These are phyloP conservation scores for Dioszegia aurantiaca DNA, from an alignment of 768 basidiomycete species.

Conservation along the genomic window DNA sequence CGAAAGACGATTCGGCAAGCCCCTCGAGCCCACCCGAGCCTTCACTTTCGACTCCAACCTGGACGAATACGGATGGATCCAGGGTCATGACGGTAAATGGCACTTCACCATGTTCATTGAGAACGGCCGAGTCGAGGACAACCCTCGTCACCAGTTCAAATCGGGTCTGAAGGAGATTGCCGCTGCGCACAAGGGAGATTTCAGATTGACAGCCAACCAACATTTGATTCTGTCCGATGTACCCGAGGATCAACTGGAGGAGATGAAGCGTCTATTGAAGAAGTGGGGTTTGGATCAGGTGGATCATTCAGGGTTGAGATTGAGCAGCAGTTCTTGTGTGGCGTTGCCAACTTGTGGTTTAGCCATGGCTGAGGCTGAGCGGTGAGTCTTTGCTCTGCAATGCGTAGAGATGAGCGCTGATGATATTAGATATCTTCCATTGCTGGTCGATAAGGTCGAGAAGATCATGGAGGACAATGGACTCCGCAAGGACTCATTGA, in stretches of 20 bases:
- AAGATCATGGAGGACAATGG: constrained; percentile 90
- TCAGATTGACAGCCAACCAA: constrained; percentile 93
- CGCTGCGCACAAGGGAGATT: constrained; percentile 86
- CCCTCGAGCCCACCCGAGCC: constrained; percentile 67
- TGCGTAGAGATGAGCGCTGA: constrained; percentile 37
- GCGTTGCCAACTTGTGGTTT: constrained; percentile 88
- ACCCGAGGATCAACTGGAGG: constrained; percentile 65
- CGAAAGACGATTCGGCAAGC: constrained; percentile 79
- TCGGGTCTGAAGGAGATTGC: constrained; percentile 88
- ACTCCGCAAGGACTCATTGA: constrained; percentile 85
- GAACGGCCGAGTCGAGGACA: constrained; percentile 96
- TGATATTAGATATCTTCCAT: constrained; percentile 68
- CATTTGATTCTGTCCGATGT: constrained; percentile 86
- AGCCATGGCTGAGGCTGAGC: constrained; percentile 75
- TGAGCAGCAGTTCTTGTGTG: constrained; percentile 93
- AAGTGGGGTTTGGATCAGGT: constrained; percentile 90
- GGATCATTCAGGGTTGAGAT: constrained; percentile 69
- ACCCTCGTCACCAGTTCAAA: constrained; percentile 80
- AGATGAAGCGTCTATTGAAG: constrained; percentile 73
- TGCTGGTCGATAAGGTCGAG: constrained; percentile 90
- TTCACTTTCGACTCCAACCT: constrained; percentile 83
- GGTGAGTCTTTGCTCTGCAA: constrained; percentile 40
- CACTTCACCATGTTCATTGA: constrained; percentile 95
- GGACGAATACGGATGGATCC: constrained; percentile 92
- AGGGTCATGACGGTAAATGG: constrained; percentile 78